Conservation (phyloP, 2,329 filamentous ascomycete species). For the Fusarium sp. region DNA sequence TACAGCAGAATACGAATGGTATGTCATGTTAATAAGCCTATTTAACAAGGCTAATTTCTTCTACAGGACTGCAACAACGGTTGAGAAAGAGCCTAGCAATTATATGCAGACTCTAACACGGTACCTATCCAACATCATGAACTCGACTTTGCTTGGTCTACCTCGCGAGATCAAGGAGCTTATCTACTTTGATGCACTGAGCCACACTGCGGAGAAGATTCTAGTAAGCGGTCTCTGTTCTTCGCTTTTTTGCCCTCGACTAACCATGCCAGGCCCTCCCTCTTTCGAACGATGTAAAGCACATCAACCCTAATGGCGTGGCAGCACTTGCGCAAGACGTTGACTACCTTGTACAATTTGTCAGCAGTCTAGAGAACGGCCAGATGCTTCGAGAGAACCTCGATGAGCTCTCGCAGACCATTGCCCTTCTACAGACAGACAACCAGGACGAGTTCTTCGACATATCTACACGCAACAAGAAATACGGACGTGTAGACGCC, state of each 20-base stretch:
- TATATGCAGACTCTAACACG: slow-evolving; percentile 96
- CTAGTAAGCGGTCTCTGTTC: slow-evolving; percentile 61
- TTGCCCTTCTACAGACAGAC: slow-evolving; percentile 85
- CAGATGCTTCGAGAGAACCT: slow-evolving; percentile 89
- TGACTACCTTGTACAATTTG: slow-evolving; percentile 84
- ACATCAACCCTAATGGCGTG: slow-evolving; percentile 89
- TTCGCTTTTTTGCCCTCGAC: neutral
- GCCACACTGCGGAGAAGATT: slow-evolving; percentile 88
- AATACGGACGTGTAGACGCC: slow-evolving; percentile 92
- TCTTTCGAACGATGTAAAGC: slow-evolving; percentile 80
- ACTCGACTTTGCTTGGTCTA: slow-evolving; percentile 89
- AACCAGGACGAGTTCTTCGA: slow-evolving; percentile 99
- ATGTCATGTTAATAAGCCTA: slow-evolving; percentile 34
- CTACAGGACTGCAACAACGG: slow-evolving; percentile 62
- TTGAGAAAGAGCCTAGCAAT: slow-evolving; percentile 80
- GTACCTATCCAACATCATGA: slow-evolving; percentile 97
- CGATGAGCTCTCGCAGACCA: slow-evolving; percentile 93
- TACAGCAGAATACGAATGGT: slow-evolving; percentile 97
- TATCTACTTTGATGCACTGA: slow-evolving; percentile 96
- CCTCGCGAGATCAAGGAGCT: slow-evolving; percentile 96
- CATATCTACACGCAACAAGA: slow-evolving; percentile 86
- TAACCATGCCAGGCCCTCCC: slow-evolving; percentile 71
- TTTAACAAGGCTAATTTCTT: slow-evolving; percentile 29
- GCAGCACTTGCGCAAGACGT: slow-evolving; percentile 85
- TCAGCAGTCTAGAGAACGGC: slow-evolving; percentile 83